Percentiles rank a stretch among this genome's conserved stretches.
phyloP scores from a whole-genome alignment of 2,329 filamentous ascomycete genomes.

The Fusarium sp. region DNA sequence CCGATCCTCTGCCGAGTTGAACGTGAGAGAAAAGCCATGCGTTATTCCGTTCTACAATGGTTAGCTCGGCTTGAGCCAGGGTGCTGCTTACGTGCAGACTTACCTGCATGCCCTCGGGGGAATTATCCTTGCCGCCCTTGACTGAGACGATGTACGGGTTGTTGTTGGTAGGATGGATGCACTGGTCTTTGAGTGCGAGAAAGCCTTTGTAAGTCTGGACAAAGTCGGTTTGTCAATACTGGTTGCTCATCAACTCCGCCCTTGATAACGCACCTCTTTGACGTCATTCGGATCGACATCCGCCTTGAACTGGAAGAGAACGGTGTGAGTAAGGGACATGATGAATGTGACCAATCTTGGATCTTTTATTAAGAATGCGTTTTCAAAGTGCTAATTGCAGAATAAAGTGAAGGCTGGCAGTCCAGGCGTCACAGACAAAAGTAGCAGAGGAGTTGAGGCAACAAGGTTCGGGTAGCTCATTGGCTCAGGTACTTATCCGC shows the following conservation, averaged over 20 bases:
- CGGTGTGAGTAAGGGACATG: slow-evolving; percentile 23
- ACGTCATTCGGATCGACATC: neutral
- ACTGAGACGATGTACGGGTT: slow-evolving; percentile 16
- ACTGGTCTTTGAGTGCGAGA: slow-evolving; percentile 19
- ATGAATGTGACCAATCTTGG: neutral
- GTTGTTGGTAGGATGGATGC: slow-evolving; percentile 16
- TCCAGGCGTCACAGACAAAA: neutral
- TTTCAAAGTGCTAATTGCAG: neutral
- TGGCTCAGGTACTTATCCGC: neutral
- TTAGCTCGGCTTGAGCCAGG: fast-evolving
- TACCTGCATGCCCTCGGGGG: slow-evolving; percentile 27
- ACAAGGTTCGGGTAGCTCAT: neutral
- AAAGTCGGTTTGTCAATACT: neutral
- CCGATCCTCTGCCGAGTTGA: slow-evolving; percentile 73
- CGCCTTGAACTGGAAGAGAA: slow-evolving; percentile 27
- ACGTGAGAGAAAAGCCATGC: slow-evolving; percentile 79
- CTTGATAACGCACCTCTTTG: neutral
- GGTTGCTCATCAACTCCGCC: neutral
- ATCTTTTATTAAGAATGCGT: neutral
- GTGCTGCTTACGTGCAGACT: fast-evolving
- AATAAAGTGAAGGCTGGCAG: neutral
- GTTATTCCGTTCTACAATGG: slow-evolving; percentile 70
- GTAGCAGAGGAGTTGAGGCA: neutral
- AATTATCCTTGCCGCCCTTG: slow-evolving; percentile 22
- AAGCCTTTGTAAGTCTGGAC: slow-evolving; percentile 14